Percentiles rank a stretch among this genome's conserved stretches.
Evolutionary conservation across 139 green algal species (phyloP).

Genomic region (Micractinium sp.): DNA sequence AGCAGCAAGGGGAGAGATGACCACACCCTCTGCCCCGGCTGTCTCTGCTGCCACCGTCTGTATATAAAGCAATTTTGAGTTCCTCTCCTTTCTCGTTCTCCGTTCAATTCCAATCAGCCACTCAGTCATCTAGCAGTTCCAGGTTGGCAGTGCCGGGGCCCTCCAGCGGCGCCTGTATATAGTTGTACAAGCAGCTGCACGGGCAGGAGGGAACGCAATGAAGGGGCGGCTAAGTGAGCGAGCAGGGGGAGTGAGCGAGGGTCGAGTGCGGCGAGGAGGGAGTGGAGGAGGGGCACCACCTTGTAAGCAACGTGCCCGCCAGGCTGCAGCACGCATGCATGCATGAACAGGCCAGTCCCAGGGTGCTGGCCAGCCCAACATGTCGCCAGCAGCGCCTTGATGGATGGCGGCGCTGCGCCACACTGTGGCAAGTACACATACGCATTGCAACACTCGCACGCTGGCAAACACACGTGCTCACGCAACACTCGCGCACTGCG

Average conservation of each 20-base stretch:
- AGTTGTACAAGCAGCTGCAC: constrained; percentile 51
- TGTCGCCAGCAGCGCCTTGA: no score
- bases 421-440: no score
- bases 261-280: background rate
- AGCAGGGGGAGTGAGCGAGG: background rate
- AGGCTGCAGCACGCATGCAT: background rate
- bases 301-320: background rate
- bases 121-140: constrained; percentile 44
- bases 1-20: no score
- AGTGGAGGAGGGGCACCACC: background rate
- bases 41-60: no score
- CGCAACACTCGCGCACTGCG: no score
- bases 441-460: no score
- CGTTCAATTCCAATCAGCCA: background rate
- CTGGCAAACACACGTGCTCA: no score
- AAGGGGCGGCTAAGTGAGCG: background rate
- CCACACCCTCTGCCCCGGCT: no score
- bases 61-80: no score
- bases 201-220: background rate
- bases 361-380: no score
- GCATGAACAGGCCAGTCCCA: no score
- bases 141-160: constrained; percentile 46
- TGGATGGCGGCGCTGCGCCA: no score
- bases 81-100: background rate
- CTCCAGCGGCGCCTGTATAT: constrained; percentile 53